A percentile compares a stretch with the other conserved stretches of the same genome.
These are phyloP conservation scores for Penicillium occitanis DNA, from an alignment of 2,329 filamentous ascomycete species.

Conservation along the genomic window DNA sequence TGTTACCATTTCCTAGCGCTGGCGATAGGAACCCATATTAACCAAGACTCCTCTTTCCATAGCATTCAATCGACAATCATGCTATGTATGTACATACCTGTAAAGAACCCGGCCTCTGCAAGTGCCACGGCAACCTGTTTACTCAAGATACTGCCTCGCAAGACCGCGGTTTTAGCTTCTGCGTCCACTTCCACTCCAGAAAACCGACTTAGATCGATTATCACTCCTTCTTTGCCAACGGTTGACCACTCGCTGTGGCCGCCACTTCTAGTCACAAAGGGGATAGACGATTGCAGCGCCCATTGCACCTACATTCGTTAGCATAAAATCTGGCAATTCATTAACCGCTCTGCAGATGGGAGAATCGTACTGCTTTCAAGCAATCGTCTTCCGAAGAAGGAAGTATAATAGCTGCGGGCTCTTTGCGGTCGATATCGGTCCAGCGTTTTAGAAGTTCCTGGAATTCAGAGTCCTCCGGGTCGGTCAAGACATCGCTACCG, in stretches of 20 bases:
- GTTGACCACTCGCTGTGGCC: background rate
- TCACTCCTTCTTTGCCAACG: background rate
- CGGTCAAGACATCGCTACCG: background rate
- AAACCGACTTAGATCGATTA: background rate
- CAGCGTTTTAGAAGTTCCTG: background rate
- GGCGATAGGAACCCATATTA: background rate
- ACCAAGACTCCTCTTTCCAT: too few species aligned
- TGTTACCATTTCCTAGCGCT: background rate
- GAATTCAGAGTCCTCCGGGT: background rate
- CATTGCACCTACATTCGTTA: background rate
- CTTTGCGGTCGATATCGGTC: background rate
- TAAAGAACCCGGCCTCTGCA: background rate
- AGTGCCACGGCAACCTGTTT: background rate
- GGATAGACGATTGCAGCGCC: background rate
- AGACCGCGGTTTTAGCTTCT: background rate
- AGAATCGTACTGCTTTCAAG: background rate
- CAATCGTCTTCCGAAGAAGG: background rate
- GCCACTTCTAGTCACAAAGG: background rate
- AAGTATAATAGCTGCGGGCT: background rate
- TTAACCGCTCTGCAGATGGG: background rate
- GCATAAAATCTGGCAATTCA: background rate
- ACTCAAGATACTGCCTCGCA: background rate
- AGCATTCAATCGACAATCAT: background rate
- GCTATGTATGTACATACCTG: background rate
- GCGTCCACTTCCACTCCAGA: background rate